Conservation (phyloP, 805 yeast genomes). For the Schizosaccharomyces octosporus region DNA sequence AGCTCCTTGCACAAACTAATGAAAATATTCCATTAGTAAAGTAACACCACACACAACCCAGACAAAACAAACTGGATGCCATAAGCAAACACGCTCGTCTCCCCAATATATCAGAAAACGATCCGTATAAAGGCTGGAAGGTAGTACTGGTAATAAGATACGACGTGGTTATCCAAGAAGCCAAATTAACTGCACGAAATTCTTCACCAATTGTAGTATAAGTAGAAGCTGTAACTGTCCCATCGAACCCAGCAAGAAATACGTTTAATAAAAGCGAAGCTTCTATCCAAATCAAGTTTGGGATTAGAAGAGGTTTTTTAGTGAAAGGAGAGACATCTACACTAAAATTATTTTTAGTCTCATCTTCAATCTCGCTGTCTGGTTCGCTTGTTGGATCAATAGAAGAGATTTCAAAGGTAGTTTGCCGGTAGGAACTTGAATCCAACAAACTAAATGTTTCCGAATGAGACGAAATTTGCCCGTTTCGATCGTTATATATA, state of each 20-base stretch:
- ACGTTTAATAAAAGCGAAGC: slow-evolving; percentile 15
- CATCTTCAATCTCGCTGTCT: too few relatives aligned
- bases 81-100: slow-evolving; percentile 16
- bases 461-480: too few relatives aligned
- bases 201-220: slow-evolving; percentile 25
- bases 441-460: too few relatives aligned
- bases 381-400: too few relatives aligned
- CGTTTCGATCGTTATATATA: too few relatives aligned
- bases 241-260: slow-evolving; percentile 24
- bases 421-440: too few relatives aligned
- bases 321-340: too few relatives aligned
- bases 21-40: slow-evolving; percentile 8
- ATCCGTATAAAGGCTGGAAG: slow-evolving; percentile 43
- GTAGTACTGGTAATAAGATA: slow-evolving; percentile 39
- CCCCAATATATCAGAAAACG: slow-evolving; percentile 29
- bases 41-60: slow-evolving; percentile 9
- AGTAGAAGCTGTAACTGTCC: slow-evolving; percentile 25
- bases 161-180: slow-evolving; percentile 45
- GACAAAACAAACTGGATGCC: slow-evolving; percentile 7
- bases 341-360: too few relatives aligned
- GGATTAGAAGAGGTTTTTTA: too few relatives aligned
- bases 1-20: slow-evolving; percentile 3
- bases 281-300: slow-evolving; percentile 5
- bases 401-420: too few relatives aligned
- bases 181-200: slow-evolving; percentile 23